phyloP scores from a whole-genome alignment of 148 eudicot species.

The Suaeda aralocaspica region DNA sequence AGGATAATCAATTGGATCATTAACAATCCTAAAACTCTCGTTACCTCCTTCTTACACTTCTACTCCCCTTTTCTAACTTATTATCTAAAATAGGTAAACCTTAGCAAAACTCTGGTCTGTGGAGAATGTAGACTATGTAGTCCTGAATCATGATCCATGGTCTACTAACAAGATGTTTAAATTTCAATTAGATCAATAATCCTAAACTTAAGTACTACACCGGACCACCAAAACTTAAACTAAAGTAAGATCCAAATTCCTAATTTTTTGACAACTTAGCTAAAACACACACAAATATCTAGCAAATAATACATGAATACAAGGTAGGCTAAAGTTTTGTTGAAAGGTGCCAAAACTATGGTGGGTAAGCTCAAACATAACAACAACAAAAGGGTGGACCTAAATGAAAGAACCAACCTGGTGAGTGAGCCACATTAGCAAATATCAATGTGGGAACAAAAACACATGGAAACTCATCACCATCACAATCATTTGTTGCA shows the following conservation, averaged over 20 bases:
- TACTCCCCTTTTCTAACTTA: no score
- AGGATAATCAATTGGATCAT: no score
- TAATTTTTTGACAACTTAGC: background rate
- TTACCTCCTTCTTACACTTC: no score
- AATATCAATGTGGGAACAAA: conserved; percentile 72
- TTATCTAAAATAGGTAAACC: no score
- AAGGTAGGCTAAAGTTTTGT: background rate
- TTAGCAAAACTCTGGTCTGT: no score
- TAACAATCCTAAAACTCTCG: no score
- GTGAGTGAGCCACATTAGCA: conserved; percentile 72
- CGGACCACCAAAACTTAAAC: background rate
- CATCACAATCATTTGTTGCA: conserved; percentile 31
- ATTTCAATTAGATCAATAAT: no score
- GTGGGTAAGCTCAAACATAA: background rate
- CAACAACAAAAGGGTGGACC: conserved; percentile 4
- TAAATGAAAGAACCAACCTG: conserved; percentile 39
- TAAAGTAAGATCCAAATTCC: no score
- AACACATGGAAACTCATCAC: conserved; percentile 26
- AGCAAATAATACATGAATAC: background rate
- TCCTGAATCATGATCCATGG: no score
- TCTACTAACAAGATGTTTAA: no score
- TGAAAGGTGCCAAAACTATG: background rate
- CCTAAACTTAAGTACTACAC: no score
- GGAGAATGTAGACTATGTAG: no score
- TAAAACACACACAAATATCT: background rate